Base-by-base conservation (phyloP, 2,329 filamentous ascomycete genomes). In the Mycosphaerella arachidis region DNA sequence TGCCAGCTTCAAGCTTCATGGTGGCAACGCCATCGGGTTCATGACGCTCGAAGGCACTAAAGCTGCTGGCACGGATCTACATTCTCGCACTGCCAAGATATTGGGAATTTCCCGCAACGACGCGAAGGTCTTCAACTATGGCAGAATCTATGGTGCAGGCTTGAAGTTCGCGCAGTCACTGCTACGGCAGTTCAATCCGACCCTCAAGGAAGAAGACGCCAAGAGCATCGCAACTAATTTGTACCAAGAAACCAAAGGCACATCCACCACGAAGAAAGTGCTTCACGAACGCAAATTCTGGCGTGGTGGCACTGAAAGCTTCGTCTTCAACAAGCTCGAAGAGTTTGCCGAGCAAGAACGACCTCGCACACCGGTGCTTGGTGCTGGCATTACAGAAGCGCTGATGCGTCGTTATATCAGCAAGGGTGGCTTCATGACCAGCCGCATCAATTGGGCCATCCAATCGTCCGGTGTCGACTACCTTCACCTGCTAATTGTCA, bases 41-140 rank as follows among this genome's bases (percentile, higher is more conserved):
- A 99, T 99, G 95, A 99, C 94, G 0, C 81, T 99, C 1, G 95
- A 99, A 77, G 93, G 94, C 13, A 94, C 91, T 53, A 97, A 99
- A 76, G 87, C 91, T 6, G 91, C 90, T 2, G 93, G 93, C 4
- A 99, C 93, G 0, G 93, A 99, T 74, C 78, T 97, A 58, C 93
- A 99, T 75, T 97, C 92, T 6, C 90, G 93, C 33, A 99, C 94
- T 30, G 95, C 94, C 1, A 82, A 84, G 6, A 99, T 99, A 59
- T 76, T 99, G 1, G 93, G 92, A 6, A 99, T 99, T 62, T 95
- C 91, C 2, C 85, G 94, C 62, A 97, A 97, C 70, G 87, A 97
- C 70, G 94, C 94, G 60, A 99, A 99, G 73, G 86, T 99, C 0
- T 99, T 99, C 81, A 99, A 99, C 74, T 99, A 99, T 69, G 95